phyloP scores from a whole-genome alignment of 1,139 yeast genomes.

The Saccharomycopsis phalli region DNA sequence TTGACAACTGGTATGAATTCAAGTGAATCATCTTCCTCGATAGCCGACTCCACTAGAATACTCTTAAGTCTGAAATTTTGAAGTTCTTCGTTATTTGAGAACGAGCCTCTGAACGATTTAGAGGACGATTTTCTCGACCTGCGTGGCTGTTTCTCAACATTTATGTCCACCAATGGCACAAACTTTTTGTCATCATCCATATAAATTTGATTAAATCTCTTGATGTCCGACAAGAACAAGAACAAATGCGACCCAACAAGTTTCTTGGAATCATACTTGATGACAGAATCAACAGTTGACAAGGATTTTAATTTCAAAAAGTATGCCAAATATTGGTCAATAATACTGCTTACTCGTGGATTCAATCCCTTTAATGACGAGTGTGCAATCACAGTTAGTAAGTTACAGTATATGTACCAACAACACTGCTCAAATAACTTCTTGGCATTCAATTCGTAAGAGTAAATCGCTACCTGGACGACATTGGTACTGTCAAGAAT shows the following conservation, averaged over 20 bases:
- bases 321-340: constrained; percentile 15
- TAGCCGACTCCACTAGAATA: constrained; percentile 22
- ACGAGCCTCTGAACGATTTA: background rate
- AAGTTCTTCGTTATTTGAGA: no score
- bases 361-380: constrained; percentile 2
- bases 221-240: constrained; percentile 30
- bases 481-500: constrained; percentile 58
- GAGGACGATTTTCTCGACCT: background rate
- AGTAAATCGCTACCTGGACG: constrained; percentile 43
- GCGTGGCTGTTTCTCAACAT: constrained; percentile 9
- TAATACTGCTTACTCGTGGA: constrained; percentile 3
- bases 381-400: constrained; percentile 40
- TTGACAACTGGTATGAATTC: constrained; percentile 26
- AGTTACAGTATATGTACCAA: constrained; percentile 60
- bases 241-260: constrained; percentile 1
- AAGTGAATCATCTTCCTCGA: constrained; percentile 23
- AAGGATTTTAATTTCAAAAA: constrained; percentile 5
- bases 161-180: constrained; percentile 41
- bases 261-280: background rate
- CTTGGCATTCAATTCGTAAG: constrained; percentile 42
- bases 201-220: constrained; percentile 40
- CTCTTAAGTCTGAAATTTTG: no score
- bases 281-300: background rate
- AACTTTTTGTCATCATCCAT: constrained; percentile 37
- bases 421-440: constrained; percentile 53